phyloP scores from a whole-genome alignment of 805 yeast species.

The Cyberlindnera subsufficiens region DNA sequence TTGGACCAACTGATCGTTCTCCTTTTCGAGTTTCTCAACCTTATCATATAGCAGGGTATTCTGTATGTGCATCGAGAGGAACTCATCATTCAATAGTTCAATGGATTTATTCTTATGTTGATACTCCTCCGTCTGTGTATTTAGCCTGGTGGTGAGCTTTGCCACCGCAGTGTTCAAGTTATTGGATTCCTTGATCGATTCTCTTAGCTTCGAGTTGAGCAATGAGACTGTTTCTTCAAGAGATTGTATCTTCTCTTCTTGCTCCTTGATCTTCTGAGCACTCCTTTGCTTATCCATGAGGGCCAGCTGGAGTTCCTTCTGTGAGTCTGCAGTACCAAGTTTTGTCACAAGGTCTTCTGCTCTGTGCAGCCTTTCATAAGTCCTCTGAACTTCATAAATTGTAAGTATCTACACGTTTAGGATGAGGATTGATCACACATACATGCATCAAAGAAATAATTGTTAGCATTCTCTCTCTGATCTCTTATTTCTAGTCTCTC shows the following conservation, averaged over 20 bases:
- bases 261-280: constrained; percentile 1
- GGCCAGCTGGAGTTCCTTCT: constrained; percentile 4
- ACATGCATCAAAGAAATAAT: constrained; percentile 6
- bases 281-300: constrained; percentile 4
- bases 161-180: constrained; percentile 25
- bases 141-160: constrained; percentile 23
- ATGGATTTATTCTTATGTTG: constrained; percentile 46
- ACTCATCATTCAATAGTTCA: constrained; percentile 61
- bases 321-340: constrained; percentile 3
- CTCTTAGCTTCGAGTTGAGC: constrained; percentile 19
- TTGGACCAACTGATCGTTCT: constrained; percentile 45
- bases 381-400: constrained; percentile 4
- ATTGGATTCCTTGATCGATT: constrained; percentile 20
- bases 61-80: constrained; percentile 56
- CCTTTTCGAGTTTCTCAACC: constrained; percentile 34
- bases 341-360: constrained; percentile 11
- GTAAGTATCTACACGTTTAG: background rate
- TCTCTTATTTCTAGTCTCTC: constrained; percentile 13
- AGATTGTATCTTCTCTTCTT: constrained; percentile 1
- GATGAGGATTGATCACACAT: constrained; percentile 1
- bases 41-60: constrained; percentile 30
- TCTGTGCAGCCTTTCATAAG: constrained; percentile 8
- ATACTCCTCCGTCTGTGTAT: constrained; percentile 22
- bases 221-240: constrained; percentile 3
- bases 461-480: constrained; percentile 4